Base-by-base conservation (phyloP, 345 rosid genomes). In the Atalantia buxifolia region DNA sequence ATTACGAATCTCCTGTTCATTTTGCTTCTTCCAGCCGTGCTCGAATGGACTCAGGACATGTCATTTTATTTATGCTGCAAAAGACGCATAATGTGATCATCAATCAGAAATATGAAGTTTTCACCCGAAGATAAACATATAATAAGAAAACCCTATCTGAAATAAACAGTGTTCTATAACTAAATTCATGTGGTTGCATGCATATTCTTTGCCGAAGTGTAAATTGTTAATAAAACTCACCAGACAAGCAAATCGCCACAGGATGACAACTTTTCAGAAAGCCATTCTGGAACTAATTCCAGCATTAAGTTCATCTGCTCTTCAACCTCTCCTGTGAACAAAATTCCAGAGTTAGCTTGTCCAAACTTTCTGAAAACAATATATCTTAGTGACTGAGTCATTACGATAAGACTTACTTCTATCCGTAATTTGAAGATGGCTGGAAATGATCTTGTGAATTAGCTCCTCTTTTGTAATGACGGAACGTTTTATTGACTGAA, bases 251-350 rank as follows among this genome's bases (percentile, higher is more conserved):
- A 18, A 78, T 93, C 98, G 21, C 98, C 97, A 55, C 88, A 56
- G 42, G 86, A 86, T n/a, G 93, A 81, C 33, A 42, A 69, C 83
- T 91, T 94, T 86, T 92, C 93, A 9, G 88, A 85, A 5, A 97
- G 91, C 99, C 98, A 93, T 69, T 93, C 94, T 0, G 98, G 99
- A 77, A 89, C 96, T 24, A 93, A 84, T 79, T 94, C 96, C 79
- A 80, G 85, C 86, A 97, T 59, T 84, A 94, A 73, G 40, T 78
- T 83, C 22, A 93, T 83, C 77, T 90, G 98, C 79, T 94, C 98
- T 81, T 93, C 96, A 67, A 92, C 87, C 84, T 92, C 98, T 81
- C 82, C 98, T 93, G 89, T 59, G 55, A 83, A 81, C 28, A 76
- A 27, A 79, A 60, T 74, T 10, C 31, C 57, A 42, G 40, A 21